Evolutionary conservation across 2,329 filamentous ascomycete species (phyloP).

Genomic region (Botrytis fragariae): DNA sequence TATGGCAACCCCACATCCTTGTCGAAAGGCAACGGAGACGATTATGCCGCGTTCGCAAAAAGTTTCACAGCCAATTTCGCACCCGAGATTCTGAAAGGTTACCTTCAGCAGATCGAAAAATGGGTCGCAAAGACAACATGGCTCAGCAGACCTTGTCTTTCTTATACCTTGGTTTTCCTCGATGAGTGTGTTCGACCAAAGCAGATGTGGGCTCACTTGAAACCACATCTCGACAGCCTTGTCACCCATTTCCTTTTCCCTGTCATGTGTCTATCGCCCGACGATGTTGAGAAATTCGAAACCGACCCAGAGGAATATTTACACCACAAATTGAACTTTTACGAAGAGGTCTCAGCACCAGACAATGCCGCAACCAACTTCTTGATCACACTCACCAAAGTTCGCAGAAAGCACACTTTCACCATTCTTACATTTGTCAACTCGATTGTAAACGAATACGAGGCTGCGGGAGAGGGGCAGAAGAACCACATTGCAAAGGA

Average conservation of each 20-base stretch:
- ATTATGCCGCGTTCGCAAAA: conserved; percentile 81
- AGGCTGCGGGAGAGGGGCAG: conserved; percentile 76
- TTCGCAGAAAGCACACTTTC: conserved; percentile 92
- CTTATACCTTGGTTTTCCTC: conserved; percentile 89
- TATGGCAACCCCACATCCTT: conserved; percentile 84
- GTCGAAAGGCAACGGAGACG: conserved; percentile 69
- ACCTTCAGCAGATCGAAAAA: conserved; percentile 91
- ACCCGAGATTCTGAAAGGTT: conserved; percentile 93
- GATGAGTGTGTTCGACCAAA: conserved; percentile 98
- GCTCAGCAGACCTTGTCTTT: conserved; percentile 91
- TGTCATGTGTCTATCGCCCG: conserved; percentile 84
- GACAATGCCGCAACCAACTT: conserved; percentile 97
- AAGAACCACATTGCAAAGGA: conserved; percentile 97
- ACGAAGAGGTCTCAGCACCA: conserved; percentile 92
- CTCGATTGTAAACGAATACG: conserved; percentile 89
- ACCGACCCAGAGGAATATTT: conserved; percentile 95
- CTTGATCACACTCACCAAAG: conserved; percentile 89
- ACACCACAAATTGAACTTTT: conserved; percentile 95
- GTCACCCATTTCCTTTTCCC: conserved; percentile 96
- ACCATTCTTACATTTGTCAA: conserved; percentile 95
- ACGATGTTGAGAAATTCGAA: conserved; percentile 91
- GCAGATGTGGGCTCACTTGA: conserved; percentile 92
- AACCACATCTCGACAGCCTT: conserved; percentile 88
- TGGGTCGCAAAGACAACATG: conserved; percentile 94
- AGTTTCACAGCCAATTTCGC: conserved; percentile 88